phyloP scores from a whole-genome alignment of 495 filamentous ascomycete genomes.

The Penicillium malachiteum region DNA sequence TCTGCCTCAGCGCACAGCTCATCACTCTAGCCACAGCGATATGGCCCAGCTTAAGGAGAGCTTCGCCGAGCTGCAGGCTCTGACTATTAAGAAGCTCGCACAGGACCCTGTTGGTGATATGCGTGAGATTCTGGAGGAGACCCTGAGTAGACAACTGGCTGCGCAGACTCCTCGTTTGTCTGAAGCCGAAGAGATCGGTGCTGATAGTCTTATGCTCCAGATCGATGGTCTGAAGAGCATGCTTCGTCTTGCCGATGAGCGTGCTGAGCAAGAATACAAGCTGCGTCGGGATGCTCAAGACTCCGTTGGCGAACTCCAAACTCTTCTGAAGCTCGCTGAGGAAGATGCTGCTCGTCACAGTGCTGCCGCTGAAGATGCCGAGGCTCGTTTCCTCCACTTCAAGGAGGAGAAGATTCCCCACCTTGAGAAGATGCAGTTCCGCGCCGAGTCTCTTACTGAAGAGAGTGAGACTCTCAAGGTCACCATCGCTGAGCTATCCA shows the following conservation, averaged over 20 bases:
- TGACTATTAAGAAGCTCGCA: conserved; percentile 38
- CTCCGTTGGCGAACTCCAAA: conserved; percentile 66
- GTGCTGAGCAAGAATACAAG: conserved; percentile 61
- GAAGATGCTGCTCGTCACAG: conserved; percentile 69
- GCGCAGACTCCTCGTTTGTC: conserved; percentile 33
- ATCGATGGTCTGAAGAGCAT: conserved; percentile 54
- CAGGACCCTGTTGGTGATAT: conserved; percentile 42
- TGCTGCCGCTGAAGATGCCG: conserved; percentile 66
- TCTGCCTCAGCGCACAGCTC: conserved; percentile 29
- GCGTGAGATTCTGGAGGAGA: conserved; percentile 49
- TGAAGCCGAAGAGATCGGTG: conserved; percentile 47
- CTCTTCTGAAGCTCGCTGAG: conserved; percentile 69
- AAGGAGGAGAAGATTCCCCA: conserved; percentile 53
- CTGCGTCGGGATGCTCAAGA: conserved; percentile 69
- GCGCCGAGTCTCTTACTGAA: conserved; percentile 60
- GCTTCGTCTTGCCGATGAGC: conserved; percentile 49
- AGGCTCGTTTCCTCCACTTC: conserved; percentile 50
- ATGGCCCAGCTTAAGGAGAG: conserved; percentile 54
- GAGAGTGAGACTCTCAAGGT: conserved; percentile 64
- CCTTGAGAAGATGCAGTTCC: conserved; percentile 53
- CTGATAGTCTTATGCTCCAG: conserved; percentile 53
- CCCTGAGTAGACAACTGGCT: conserved; percentile 38
- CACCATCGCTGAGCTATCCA: conserved; percentile 59
- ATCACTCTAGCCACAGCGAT: conserved; percentile 38
- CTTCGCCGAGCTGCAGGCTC: conserved; percentile 57